Percentiles rank a stretch among this genome's conserved stretches.
Evolutionary conservation across 179 eudicot species (phyloP).

Genomic region (Spinacia oleracea): DNA sequence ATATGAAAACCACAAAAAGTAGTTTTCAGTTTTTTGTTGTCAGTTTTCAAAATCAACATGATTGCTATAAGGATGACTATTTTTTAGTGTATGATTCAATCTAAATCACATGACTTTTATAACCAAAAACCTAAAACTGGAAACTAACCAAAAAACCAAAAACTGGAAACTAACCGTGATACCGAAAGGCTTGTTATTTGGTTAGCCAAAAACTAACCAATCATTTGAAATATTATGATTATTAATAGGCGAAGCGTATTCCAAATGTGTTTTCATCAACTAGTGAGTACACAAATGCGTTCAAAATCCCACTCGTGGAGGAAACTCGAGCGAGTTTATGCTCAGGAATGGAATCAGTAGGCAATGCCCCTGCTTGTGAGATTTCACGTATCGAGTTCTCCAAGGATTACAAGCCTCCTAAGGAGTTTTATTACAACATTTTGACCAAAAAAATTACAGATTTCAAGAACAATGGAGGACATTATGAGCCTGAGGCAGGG

Average conservation of each 20-base stretch:
- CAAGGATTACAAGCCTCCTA: conserved; percentile 37
- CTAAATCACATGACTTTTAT: no score
- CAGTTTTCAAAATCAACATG: no score
- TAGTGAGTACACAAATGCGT: not conserved
- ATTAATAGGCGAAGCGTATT: not conserved
- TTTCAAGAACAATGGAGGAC: conserved; percentile 22
- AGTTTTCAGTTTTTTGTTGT: no score
- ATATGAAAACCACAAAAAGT: no score
- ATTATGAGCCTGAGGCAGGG: conserved; percentile 50
- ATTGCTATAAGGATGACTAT: no score
- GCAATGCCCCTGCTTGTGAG: conserved; percentile 47
- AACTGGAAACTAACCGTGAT: no score
- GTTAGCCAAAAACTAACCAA: not conserved
- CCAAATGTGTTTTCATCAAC: conserved; percentile 2
- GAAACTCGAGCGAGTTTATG: conserved; percentile 67
- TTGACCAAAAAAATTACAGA: conserved; percentile 14
- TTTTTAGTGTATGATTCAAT: no score
- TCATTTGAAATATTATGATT: not conserved
- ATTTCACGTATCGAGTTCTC: conserved; percentile 20
- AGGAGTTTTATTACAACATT: conserved; percentile 38
- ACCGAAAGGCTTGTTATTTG: no score
- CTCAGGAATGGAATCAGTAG: conserved; percentile 39
- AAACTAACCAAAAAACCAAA: no score
- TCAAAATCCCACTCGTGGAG: conserved; percentile 53
- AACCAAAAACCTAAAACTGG: no score